A percentile compares a stretch with the other conserved stretches of the same genome.
Evolutionary conservation across 257 asterid species (phyloP).

Genomic region (Rhazya stricta): DNA sequence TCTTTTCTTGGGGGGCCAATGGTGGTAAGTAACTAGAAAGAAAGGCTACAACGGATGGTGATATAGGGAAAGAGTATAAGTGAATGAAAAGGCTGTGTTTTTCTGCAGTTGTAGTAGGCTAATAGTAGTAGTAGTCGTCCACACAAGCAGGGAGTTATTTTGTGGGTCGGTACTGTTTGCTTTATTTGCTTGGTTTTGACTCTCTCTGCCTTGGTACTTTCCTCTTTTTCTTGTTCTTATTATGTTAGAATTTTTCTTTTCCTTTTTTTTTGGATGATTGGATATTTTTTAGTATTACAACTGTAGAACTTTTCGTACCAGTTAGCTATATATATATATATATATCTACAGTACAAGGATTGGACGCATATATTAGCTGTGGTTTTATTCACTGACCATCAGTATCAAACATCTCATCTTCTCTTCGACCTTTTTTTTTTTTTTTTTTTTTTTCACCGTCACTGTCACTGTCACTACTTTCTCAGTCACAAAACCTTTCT

Average conservation of each 20-base stretch:
- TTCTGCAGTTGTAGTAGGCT: not conserved
- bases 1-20: not conserved
- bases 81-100: not conserved
- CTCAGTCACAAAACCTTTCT: not conserved
- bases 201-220: not conserved
- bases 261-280: not conserved
- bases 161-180: not conserved
- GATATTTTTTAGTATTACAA: too few relatives aligned
- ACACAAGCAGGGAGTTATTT: not conserved
- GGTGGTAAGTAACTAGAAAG: too few relatives aligned
- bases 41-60: not conserved
- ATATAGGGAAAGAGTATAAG: not conserved
- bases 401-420: not conserved
- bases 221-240: not conserved
- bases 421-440: not conserved
- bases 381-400: not conserved
- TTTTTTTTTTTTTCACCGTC: conserved; percentile 1
- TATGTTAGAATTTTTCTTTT: too few relatives aligned
- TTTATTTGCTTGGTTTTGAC: not conserved
- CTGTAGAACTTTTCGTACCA: too few relatives aligned
- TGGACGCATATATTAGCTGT: not conserved
- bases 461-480: not conserved
- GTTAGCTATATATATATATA: too few relatives aligned
- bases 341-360: too few relatives aligned
- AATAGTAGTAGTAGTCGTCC: not conserved